Base-by-base conservation (phyloP, 257 asterid species). In the Solanum bulbocastanum region DNA sequence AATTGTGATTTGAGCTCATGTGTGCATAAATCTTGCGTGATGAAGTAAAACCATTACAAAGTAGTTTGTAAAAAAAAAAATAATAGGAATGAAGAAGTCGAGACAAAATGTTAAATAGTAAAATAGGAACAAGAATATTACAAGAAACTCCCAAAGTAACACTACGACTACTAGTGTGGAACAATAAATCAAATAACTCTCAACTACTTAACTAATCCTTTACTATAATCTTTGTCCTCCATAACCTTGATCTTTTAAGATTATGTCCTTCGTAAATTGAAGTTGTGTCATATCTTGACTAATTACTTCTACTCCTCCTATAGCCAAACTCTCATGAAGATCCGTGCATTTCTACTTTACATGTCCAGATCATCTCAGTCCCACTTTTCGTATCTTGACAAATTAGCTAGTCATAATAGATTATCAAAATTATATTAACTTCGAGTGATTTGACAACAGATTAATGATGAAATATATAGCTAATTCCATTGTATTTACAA, bases 181-280 rank as follows among this genome's bases (percentile, higher is more conserved):
- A 0, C 1, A 30, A 3, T 27, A 27, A 13, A 3, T 1, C 0
- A 27, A 3, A 0, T 30, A 27, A 30, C 11, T 68, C 0, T 68
- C 11, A 68, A 14, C 23, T 30, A 14, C 37, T 33, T 68, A 3
- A 0, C 23, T 13, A 68, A 30, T 3, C 5, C 75, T 68, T 30
- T 30, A 13, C 10, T 18, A 11, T 65, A 6, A 68, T 68, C 0
- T 8, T 0, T 27, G 37, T 30, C 10, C 23, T 27, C 1, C 36
- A 27, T 66, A 66, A 2, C 10, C 36, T 66, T 10, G 40, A 37
- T 37, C 18, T 6, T 27, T 10, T 14, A 30, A 68, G 5, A 16
- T 68, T 2, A 68, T 68, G 22, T 12, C 23, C 2, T 68, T 1
- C 2, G 35, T 66, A 66, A 13, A 33, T 1, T 68, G 3, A 30